These are phyloP conservation scores for Amanita molliuscula DNA, from an alignment of 768 basidiomycete species.

Conservation along the genomic window DNA sequence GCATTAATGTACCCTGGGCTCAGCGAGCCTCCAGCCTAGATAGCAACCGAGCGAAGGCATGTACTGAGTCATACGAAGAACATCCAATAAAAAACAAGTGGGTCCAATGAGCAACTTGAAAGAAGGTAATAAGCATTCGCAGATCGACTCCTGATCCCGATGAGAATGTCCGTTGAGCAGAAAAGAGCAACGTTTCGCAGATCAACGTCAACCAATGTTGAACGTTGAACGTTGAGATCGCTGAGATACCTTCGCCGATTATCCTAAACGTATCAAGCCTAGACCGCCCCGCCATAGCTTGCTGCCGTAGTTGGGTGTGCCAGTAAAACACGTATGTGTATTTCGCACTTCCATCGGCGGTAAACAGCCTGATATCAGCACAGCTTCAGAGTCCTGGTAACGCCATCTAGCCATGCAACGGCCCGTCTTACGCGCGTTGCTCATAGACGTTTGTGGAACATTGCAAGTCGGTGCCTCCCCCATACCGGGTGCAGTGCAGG, in stretches of 20 bases:
- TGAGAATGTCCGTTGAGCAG: too few relatives aligned
- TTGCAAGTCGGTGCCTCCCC: constrained; percentile 44
- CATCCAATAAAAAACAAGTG: too few relatives aligned
- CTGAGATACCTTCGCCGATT: not conserved
- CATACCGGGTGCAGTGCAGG: constrained; percentile 36
- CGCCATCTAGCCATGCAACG: constrained; percentile 11
- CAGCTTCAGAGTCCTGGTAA: not conserved
- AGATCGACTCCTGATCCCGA: too few relatives aligned
- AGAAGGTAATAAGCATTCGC: too few relatives aligned
- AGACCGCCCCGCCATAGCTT: not conserved
- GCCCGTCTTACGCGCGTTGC: constrained; percentile 36
- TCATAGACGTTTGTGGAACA: constrained; percentile 64
- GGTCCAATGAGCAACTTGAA: too few relatives aligned
- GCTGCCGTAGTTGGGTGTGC: not conserved
- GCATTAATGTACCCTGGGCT: too few relatives aligned
- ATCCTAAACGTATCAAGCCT: not conserved
- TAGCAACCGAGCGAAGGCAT: too few relatives aligned
- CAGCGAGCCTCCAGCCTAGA: too few relatives aligned
- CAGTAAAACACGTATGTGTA: not conserved
- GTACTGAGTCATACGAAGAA: too few relatives aligned
- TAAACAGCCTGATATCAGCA: not conserved
- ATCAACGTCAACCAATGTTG: not conserved
- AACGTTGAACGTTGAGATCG: too few relatives aligned
- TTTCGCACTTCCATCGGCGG: not conserved
- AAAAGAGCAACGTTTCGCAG: not conserved